A percentile compares a stretch with the other conserved stretches of the same genome.
Evolutionary conservation across 1,139 yeast genomes (phyloP).

Genomic region (Yarrowia galli): DNA sequence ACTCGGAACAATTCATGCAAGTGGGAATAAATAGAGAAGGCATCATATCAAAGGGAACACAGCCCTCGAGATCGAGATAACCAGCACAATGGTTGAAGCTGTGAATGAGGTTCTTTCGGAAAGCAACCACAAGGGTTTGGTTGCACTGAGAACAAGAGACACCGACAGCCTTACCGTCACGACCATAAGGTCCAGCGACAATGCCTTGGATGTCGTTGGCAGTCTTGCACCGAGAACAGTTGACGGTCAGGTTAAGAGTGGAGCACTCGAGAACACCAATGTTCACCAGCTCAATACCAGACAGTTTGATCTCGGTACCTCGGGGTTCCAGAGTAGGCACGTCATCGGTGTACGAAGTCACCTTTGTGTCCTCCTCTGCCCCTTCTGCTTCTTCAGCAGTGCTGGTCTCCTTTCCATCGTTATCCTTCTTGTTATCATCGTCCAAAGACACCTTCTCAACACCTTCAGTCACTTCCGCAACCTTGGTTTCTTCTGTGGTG

Average conservation of each 20-base stretch:
- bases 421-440: not conserved
- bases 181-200: conserved; percentile 52
- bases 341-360: conserved; percentile 32
- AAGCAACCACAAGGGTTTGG: conserved; percentile 49
- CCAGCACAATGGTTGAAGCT: conserved; percentile 48
- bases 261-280: conserved; percentile 52
- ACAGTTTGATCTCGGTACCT: conserved; percentile 51
- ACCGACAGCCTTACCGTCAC: conserved; percentile 50
- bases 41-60: conserved; percentile 51
- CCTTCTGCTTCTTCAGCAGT: conserved; percentile 19
- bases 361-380: conserved; percentile 9
- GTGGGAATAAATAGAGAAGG: conserved; percentile 53
- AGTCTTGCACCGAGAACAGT: conserved; percentile 53
- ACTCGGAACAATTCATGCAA: conserved; percentile 51
- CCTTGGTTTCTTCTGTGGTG: not conserved
- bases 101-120: conserved; percentile 52
- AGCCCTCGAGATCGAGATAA: conserved; percentile 52
- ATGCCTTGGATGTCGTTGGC: conserved; percentile 49
- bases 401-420: not conserved
- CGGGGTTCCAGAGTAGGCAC: conserved; percentile 44
- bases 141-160: conserved; percentile 52
- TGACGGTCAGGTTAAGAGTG: conserved; percentile 50
- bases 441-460: not conserved
- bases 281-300: conserved; percentile 48
- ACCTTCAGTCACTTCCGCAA: not conserved